Base-by-base conservation (phyloP, 768 basidiomycete species). In the Russula olivacea region DNA sequence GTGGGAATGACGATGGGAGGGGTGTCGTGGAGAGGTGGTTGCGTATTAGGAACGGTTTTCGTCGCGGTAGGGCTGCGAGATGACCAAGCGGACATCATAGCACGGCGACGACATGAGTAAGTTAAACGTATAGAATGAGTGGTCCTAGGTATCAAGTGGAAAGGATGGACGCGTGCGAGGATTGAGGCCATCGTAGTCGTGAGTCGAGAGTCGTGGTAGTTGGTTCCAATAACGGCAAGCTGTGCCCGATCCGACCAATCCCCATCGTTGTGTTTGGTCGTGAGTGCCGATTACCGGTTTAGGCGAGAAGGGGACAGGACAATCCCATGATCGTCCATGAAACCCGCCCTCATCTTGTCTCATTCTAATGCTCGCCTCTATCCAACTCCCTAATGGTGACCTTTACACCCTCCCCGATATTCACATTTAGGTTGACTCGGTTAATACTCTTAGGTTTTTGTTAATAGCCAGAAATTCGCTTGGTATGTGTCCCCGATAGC, bases 71-170 rank as follows among this genome's bases (percentile, higher is more conserved):
- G 70, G 63, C 72, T 70, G 57, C 72, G 69, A 45, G 78, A 75
- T 19, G 82, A 81, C 66, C 81, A 76, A 9, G 85, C 82, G 48
- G 87, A 86, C 83, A 87, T 86, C 81, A 86, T 83, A 1, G 85
- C 84, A 69, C 82, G 79, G 59, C 85, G 80, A 55, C 40, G 32
- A 61, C 75, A 74, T 72, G 71, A 67, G 76, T 74, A 45, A 72
- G 75, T 61, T 74, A 73, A 34, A 73, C 64, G 57, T 9, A 53
- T 62, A 45, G n/a, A 61, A 30, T 3, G 55, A 48, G 8, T 1
- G 21, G 50, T 58, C 49, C 36, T 57, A 47, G 41, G 64, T 61
- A 36, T 58, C 28, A 61, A 55, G 58, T 40, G 64, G 4, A 64
- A 58, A 9, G 61, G 14, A n/a, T 55, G 63, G 25, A 64, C 21